Conservation (phyloP, 306 rosid genomes). For the Trichosanthes cucumerina region DNA sequence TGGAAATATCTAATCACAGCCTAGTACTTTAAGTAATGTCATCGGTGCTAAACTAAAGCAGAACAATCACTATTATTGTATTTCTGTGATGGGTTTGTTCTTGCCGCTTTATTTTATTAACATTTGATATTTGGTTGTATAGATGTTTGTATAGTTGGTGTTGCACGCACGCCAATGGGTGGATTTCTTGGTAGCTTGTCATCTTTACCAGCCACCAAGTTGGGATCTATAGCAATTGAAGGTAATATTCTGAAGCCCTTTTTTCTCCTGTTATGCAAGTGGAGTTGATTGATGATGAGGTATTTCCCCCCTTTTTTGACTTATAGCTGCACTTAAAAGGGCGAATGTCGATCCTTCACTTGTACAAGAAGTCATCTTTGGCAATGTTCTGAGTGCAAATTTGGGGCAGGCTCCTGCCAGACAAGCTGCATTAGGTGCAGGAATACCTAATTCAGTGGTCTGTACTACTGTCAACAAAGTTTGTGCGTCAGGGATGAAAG, state of each 20-base stretch:
- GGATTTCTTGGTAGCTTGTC: constrained; percentile 84
- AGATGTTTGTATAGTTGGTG: constrained; percentile 97
- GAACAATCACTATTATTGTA: neutral
- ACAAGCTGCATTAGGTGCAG: constrained; percentile 97
- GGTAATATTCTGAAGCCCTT: constrained; percentile 29
- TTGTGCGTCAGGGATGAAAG: constrained; percentile 98
- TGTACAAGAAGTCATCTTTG: constrained; percentile 85
- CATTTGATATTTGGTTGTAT: constrained; percentile 15
- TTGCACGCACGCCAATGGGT: constrained; percentile 98
- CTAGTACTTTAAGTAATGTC: neutral
- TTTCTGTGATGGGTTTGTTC: neutral
- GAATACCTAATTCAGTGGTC: constrained; percentile 69
- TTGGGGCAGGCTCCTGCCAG: constrained; percentile 99
- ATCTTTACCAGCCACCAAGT: constrained; percentile 77
- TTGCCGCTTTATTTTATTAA: neutral
- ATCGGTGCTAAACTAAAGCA: neutral
- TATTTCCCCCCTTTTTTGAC: neutral
- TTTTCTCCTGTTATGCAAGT: neutral
- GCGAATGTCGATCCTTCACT: constrained; percentile 83
- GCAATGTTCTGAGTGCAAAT: constrained; percentile 95
- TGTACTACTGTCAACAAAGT: constrained; percentile 93
- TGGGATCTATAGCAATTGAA: constrained; percentile 82
- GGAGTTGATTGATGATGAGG: neutral
- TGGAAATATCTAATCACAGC: neutral
- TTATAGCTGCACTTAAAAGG: constrained; percentile 81